These are phyloP conservation scores for Yamadazyma aaseri DNA, from an alignment of 1,139 yeast species.

Conservation along the genomic window DNA sequence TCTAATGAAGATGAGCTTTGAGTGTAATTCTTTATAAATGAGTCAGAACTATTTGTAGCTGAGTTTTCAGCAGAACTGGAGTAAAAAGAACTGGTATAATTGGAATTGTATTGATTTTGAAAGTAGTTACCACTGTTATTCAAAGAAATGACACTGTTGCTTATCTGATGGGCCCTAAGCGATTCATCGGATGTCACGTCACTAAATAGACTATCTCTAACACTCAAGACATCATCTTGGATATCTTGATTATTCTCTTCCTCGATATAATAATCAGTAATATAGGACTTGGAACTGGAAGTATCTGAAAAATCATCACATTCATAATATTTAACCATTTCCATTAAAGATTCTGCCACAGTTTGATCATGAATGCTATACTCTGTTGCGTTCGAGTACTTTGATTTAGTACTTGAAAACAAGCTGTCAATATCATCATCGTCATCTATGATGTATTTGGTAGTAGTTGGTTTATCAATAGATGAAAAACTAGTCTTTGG, in stretches of 20 bases:
- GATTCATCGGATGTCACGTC: not conserved
- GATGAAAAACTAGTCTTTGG: not conserved
- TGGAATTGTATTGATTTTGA: not conserved
- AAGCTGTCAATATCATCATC: conserved; percentile 21
- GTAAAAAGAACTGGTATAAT: conserved; percentile 1
- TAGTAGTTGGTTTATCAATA: not conserved
- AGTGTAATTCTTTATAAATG: too few species aligned
- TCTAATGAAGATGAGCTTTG: conserved; percentile 7
- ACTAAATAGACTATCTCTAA: conserved; percentile 17
- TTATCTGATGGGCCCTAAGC: not conserved
- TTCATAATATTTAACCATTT: conserved; percentile 15
- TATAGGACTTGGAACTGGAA: conserved; percentile 8
- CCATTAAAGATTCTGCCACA: conserved; percentile 14
- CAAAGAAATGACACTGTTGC: conserved; percentile 1
- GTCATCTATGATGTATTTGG: conserved; percentile 11
- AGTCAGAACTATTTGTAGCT: not conserved
- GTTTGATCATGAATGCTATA: conserved; percentile 10
- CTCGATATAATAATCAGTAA: conserved; percentile 9
- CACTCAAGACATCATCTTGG: conserved; percentile 10
- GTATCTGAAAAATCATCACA: conserved; percentile 4
- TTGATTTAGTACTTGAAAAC: conserved; percentile 18
- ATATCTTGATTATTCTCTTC: conserved; percentile 4
- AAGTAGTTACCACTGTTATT: not conserved
- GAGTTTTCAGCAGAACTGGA: conserved; percentile 1
- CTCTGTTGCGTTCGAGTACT: conserved; percentile 5